These are phyloP conservation scores for Avena atlantica DNA, from an alignment of 176 grass and related monocot species.

Conservation along the genomic window DNA sequence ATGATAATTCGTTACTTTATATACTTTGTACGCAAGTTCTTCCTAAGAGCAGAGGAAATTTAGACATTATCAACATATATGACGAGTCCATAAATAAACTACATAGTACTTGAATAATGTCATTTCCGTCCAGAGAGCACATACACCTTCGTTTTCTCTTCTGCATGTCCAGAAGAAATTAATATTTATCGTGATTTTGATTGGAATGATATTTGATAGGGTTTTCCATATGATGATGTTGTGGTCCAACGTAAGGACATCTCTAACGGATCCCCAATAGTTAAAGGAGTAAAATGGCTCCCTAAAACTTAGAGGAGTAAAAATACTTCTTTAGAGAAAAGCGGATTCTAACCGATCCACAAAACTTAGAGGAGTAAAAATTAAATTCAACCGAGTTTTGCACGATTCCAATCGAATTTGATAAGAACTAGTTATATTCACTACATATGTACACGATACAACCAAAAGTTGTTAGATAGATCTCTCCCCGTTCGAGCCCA, in stretches of 20 bases:
- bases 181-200: not conserved
- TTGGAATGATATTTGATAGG: not conserved
- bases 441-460: too few relatives aligned
- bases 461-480: too few relatives aligned
- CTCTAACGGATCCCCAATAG: too few relatives aligned
- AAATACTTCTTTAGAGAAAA: too few relatives aligned
- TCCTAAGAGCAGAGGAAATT: not conserved
- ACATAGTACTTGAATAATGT: not conserved
- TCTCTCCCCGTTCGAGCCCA: too few relatives aligned
- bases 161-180: not conserved
- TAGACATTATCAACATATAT: not conserved
- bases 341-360: too few relatives aligned
- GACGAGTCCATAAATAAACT: not conserved
- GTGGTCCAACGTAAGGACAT: not conserved
- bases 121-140: not conserved
- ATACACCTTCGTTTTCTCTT: not conserved
- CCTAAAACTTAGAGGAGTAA: too few relatives aligned
- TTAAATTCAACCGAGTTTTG: too few relatives aligned
- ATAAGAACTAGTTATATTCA: too few relatives aligned
- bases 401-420: too few relatives aligned
- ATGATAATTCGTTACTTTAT: not conserved
- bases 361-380: too few relatives aligned
- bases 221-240: not conserved
- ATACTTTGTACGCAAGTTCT: not conserved
- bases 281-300: too few relatives aligned